Percentiles rank a stretch among this genome's conserved stretches.
phyloP scores from a whole-genome alignment of 2,329 filamentous ascomycete genomes.

The Aspergillus sp. region DNA sequence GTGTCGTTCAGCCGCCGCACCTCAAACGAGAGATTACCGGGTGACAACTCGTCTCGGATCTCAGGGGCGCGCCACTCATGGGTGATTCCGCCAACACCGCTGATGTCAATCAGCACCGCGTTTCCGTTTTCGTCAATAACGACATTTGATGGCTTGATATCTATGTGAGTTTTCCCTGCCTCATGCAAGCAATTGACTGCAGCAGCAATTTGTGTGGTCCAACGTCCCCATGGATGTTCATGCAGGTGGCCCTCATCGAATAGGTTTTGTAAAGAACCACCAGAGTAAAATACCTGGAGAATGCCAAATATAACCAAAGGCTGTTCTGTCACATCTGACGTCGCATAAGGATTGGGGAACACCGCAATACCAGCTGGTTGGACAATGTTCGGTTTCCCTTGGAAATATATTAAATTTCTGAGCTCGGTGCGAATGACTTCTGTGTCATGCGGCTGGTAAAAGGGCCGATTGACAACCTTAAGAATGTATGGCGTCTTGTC shows the following conservation, averaged over 20 bases:
- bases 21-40: constrained; percentile 18
- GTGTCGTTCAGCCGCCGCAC: constrained; percentile 18
- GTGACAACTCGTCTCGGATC: constrained; percentile 18
- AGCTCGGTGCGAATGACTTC: constrained; percentile 18
- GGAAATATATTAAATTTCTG: constrained; percentile 19
- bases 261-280: constrained; percentile 17
- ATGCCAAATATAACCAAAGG: constrained; percentile 17
- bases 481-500: constrained; percentile 13
- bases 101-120: constrained; percentile 23
- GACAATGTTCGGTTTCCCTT: constrained; percentile 14
- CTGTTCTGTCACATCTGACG: constrained; percentile 4
- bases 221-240: constrained; percentile 16
- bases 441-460: constrained; percentile 17
- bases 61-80: constrained; percentile 20
- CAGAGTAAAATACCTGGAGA: constrained; percentile 16
- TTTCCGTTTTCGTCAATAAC: constrained; percentile 18
- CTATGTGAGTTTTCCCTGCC: constrained; percentile 17
- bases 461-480: constrained; percentile 16
- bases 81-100: constrained; percentile 19
- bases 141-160: constrained; percentile 21
- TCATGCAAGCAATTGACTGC: constrained; percentile 13
- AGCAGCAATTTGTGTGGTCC: constrained; percentile 18
- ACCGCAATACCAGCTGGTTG: constrained; percentile 16
- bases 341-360: constrained; percentile 16
- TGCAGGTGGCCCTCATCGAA: constrained; percentile 9